Conservation (phyloP, 2,329 filamentous ascomycete genomes). For the Amesomyces nigricolor region DNA sequence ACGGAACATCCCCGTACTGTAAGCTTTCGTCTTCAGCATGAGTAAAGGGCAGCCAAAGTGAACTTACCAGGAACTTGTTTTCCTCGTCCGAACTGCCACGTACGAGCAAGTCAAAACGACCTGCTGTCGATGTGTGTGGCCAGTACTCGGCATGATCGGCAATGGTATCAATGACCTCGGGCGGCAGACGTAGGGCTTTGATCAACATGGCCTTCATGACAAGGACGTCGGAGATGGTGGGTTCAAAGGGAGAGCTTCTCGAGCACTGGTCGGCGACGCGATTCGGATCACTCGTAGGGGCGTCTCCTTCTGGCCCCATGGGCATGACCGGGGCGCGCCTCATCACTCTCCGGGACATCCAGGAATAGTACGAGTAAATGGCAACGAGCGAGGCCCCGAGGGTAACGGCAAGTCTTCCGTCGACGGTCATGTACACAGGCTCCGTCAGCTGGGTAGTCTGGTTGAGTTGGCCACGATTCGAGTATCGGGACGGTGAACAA, state of each 20-base stretch:
- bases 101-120: conserved; percentile 21
- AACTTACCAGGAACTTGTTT: conserved; percentile 38
- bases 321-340: background rate
- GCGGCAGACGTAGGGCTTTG: conserved; percentile 41
- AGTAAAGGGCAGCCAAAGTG: background rate
- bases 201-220: conserved; percentile 45
- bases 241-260: conserved; percentile 25
- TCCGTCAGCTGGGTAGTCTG: too few species aligned
- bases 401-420: background rate
- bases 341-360: background rate
- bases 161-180: conserved; percentile 51
- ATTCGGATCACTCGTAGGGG: background rate
- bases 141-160: conserved; percentile 59
- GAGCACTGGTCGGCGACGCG: background rate
- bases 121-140: conserved; percentile 42
- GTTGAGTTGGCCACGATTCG: too few species aligned
- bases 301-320: background rate
- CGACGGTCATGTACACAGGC: background rate
- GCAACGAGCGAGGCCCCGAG: background rate
- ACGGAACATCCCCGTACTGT: background rate
- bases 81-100: conserved; percentile 25
- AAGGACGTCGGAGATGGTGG: conserved; percentile 44
- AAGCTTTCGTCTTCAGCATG: background rate
- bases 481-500: too few species aligned
- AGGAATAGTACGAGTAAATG: background rate